Base-by-base conservation (phyloP, 805 yeast species). In the Candida boleticola region DNA sequence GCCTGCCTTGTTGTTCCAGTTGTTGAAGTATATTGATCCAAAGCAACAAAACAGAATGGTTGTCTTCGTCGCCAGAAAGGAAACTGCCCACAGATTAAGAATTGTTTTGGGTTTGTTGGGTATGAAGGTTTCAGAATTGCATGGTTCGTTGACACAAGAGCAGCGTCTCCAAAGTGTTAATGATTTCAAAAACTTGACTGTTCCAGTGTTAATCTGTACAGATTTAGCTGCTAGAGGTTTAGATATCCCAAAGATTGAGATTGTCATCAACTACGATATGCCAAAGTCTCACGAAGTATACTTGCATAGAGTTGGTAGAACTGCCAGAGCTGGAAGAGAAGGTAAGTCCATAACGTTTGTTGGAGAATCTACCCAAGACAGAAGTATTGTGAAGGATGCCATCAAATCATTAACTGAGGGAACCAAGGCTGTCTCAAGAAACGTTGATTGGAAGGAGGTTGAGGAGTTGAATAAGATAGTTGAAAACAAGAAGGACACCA, bases 201-300 rank as follows among this genome's bases (percentile, higher is more conserved):
- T 90, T 25, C 96, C 98, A 1, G 81, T 92, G 7, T 73, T 93
- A 45, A 75, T 93, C 31, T 93, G 98, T 82, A 93, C 99, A 0
- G 99, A 93, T 76, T 77, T 93, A 63, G 99, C 99, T 2, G 92
- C 99, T 22, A 86, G 99, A 80, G 99, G 99, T 76, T 77, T 93
- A 60, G 99, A 93, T 85, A 93, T 93, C 58, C 98, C 98, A 47
- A 92, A 92, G 66, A 90, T 93, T 61, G 98, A 90, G 62, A 82
- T 85, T 45, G 99, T 93, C 36, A 78, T 93, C 57, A 93, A 93
- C 66, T 93, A 76, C 63, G 99, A 93, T 59, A 88, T 93, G 95
- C 99, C 99, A 39, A 87, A 88, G 62, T 74, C 86, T 23, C 83
- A 86, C 56, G 99, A 93, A 51, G 78, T 92, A 29, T 93, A 93